Evolutionary conservation across 2,329 filamentous ascomycete species (phyloP), one percentile per base, ranked within the genome.

Genomic region (Xylaria sp.): DNA sequence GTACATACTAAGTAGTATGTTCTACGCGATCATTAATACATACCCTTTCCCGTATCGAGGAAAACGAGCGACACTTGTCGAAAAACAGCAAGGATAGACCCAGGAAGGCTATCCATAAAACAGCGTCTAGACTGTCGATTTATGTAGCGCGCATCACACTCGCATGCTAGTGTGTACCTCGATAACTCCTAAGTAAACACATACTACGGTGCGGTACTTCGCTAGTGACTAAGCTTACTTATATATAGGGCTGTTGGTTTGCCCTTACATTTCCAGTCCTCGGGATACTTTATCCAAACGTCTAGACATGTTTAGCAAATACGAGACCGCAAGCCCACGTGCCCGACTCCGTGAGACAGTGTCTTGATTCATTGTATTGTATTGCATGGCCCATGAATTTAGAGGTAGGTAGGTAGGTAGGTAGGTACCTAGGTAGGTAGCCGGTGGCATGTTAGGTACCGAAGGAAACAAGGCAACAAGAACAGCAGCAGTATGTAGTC

Each of bases 271-370:
- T n/a, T 44, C 16, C n/a, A 16, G n/a, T n/a, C 40, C 16, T 16
- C 2, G 40, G 16, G n/a, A n/a, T n/a, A n/a, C n/a, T n/a, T n/a
- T 42, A 44, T 18, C 13, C 13, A 42, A 13, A 16, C 13, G 16
- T 42, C 40, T 13, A 54, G 27, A 54, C 27, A 29, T 32, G n/a
- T 6, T 51, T 37, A 25, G 40, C 37, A 12, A 48, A 65, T 54
- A 65, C 63, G 63, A 60, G 57, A 59, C 27, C 37, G 47, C n/a
- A 47, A 55, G 47, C n/a, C 48, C 44, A 65, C 35, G 57, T 55
- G 58, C 21, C 44, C 29, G 44, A 29, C 47, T 40, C 58, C 55
- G 55, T 48, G 9, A 23, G 16, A n/a, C 32, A 18, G 10, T 9
- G 25, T 48, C 13, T 40, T 53, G 12, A 1, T 53, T 27, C 8